Percentiles rank a stretch among this genome's conserved stretches.
These are phyloP conservation scores for Mallotus repandus DNA, from an alignment of 441 rosid species.

Conservation along the genomic window DNA sequence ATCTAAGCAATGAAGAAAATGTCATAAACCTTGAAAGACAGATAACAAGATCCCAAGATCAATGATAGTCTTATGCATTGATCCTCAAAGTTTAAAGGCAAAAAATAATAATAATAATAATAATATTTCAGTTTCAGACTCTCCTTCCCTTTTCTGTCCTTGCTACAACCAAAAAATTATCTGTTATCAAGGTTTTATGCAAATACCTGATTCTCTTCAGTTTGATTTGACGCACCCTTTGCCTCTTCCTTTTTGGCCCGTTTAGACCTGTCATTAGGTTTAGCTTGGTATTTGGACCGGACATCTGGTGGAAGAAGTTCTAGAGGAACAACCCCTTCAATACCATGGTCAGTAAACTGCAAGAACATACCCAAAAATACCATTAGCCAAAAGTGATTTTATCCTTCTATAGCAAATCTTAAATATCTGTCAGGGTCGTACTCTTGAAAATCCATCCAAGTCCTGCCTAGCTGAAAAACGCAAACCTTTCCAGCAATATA, in stretches of 20 bases:
- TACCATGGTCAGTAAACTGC: slow-evolving; percentile 93
- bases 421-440: slow-evolving; percentile 32
- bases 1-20: slow-evolving; percentile 25
- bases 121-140: background rate
- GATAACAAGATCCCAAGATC: background rate
- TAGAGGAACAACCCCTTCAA: slow-evolving; percentile 94
- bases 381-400: slow-evolving; percentile 12
- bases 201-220: slow-evolving; percentile 70
- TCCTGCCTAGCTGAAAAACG: slow-evolving; percentile 94
- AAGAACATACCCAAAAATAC: slow-evolving; percentile 11
- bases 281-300: slow-evolving; percentile 81
- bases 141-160: background rate
- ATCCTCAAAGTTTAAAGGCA: background rate
- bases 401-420: background rate
- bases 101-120: too few species aligned
- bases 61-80: background rate
- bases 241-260: slow-evolving; percentile 89
- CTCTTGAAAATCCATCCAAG: slow-evolving; percentile 93
- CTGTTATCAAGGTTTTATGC: background rate
- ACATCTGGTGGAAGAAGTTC: slow-evolving; percentile 79
- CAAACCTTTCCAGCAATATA: slow-evolving; percentile 99
- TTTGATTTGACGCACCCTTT: slow-evolving; percentile 53
- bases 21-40: background rate
- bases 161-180: background rate
- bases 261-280: slow-evolving; percentile 76